These are phyloP conservation scores for Inosperma sp. DNA, from an alignment of 768 basidiomycete species.

Conservation along the genomic window DNA sequence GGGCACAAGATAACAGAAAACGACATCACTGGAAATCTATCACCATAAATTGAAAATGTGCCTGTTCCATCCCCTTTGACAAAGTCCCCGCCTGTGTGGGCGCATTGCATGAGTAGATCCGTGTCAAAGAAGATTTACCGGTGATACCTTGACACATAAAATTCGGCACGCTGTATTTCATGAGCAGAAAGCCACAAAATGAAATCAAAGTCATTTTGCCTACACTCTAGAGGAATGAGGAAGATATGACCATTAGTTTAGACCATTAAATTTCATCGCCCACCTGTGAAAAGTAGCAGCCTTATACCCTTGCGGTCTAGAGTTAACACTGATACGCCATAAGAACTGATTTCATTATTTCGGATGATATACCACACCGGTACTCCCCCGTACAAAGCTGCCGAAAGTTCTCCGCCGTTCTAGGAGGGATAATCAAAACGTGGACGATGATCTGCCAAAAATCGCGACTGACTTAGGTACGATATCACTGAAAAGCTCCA, in stretches of 20 bases:
- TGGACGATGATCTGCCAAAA: not conserved
- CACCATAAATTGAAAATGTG: conserved; percentile 94
- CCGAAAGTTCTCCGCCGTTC: conserved; percentile 97
- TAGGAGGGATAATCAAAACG: conserved; percentile 27
- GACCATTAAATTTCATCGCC: conserved; percentile 19
- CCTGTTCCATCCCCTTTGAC: conserved; percentile 94
- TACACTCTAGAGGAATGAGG: conserved; percentile 59
- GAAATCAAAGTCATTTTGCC: conserved; percentile 16
- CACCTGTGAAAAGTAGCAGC: conserved; percentile 89
- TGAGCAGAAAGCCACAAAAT: conserved; percentile 12
- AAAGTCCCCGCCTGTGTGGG: conserved; percentile 79
- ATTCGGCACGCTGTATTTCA: conserved; percentile 62
- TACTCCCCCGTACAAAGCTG: conserved; percentile 98
- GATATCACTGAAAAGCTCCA: conserved; percentile 95
- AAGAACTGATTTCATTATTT: conserved; percentile 3
- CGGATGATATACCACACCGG: conserved; percentile 45
- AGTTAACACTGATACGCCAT: conserved; percentile 54
- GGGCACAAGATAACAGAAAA: not conserved
- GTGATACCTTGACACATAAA: conserved; percentile 93
- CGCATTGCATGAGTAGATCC: not conserved
- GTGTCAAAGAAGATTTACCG: not conserved
- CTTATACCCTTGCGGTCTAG: conserved; percentile 88
- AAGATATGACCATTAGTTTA: conserved; percentile 3
- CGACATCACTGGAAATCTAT: conserved; percentile 75
- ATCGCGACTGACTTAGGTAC: conserved; percentile 73